Conservation (phyloP, 306 rosid species). For the Quercus engelmannii region DNA sequence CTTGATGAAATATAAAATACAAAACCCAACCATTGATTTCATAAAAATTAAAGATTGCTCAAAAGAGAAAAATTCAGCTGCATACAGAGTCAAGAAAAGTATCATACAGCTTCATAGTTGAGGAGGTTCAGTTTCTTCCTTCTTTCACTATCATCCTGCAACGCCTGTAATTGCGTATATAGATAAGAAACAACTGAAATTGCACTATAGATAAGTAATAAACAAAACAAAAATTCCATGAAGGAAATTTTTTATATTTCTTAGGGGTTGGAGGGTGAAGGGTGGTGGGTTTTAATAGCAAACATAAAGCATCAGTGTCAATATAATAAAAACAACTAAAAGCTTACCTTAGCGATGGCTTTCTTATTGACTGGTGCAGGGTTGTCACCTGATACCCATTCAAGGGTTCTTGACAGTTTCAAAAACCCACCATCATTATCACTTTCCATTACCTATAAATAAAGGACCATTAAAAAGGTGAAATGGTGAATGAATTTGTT, state of each 20-base stretch:
- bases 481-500: background rate
- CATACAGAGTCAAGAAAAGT: conserved; percentile 38
- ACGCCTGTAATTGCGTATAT: conserved; percentile 39
- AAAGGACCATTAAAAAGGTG: conserved; percentile 6
- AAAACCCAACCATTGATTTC: background rate
- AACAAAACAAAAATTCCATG: background rate
- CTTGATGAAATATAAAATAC: background rate
- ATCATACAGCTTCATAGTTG: conserved; percentile 90
- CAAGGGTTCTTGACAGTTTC: conserved; percentile 64
- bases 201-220: conserved; percentile 7
- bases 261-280: background rate
- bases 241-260: background rate
- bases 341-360: conserved; percentile 55
- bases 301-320: background rate
- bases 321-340: conserved; percentile 6
- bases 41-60: background rate
- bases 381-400: conserved; percentile 70
- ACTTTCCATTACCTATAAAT: conserved; percentile 44
- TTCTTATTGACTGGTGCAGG: conserved; percentile 72
- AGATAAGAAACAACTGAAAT: conserved; percentile 6
- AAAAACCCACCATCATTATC: conserved; percentile 56
- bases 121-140: conserved; percentile 80
- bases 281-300: background rate
- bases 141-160: conserved; percentile 64
- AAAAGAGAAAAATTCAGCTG: background rate